Evolutionary conservation across 2,329 filamentous ascomycete genomes (phyloP), one percentile per base, ranked within the genome.

Genomic region (Aspergillus udagawae): DNA sequence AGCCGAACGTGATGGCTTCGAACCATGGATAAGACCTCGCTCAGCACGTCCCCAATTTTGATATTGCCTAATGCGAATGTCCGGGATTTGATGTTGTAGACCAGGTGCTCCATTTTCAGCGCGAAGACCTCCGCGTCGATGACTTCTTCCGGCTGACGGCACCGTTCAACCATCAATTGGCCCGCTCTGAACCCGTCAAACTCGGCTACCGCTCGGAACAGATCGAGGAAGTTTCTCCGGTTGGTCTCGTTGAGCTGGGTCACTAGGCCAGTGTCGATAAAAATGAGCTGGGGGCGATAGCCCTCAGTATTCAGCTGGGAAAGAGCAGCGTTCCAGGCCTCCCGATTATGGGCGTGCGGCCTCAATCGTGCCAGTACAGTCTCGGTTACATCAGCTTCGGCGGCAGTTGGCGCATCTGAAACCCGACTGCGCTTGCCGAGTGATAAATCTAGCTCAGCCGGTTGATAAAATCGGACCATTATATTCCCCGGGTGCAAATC

Each of bases 401-500:
- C 79, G 42, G 82, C 69, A 1, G 78, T 73, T 41, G 78, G 74
- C 14, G 74, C 75, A 60, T 76, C 68, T 1, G 70, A 72, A 7
- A 75, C 73, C 25, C 71, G 73, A 3, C 73, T 76, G 55, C 80
- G 73, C 23, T 74, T 72, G 42, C 71, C 72, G 4, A 87, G 76
- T 23, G 80, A 79, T 1, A 95, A 78, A 51, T 88, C 84, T 0
- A 93, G 83, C 60, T 87, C 83, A 14, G 86, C 85, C 0, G 92
- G 86, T 67, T 93, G 87, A 75, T 97, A 97, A 78, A 99, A 99
- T 61, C 95, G 91, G 49, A 99, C 93, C 92, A 99, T 97, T 76
- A 99, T 97, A 73, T 99, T 99, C 27, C 94, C 94, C 0, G 94
- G 94, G 71, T 99, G 94, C 29, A 99, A 79, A 71, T 99, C 94